phyloP scores from a whole-genome alignment of 306 rosid species.

The Prunus campanulata region DNA sequence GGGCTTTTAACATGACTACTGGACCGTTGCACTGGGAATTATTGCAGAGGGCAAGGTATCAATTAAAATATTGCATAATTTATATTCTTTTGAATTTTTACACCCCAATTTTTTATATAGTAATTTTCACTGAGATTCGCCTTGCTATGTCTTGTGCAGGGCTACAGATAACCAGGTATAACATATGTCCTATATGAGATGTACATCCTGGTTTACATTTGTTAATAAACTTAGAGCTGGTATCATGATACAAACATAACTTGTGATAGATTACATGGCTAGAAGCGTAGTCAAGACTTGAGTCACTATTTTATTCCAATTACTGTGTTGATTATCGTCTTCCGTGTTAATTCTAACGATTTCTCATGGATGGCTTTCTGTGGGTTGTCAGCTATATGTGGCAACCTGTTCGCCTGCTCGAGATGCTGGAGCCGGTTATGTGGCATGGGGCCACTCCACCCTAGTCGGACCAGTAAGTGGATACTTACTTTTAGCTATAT shows the following conservation, averaged over 20 bases:
- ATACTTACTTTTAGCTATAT: conserved; percentile 11
- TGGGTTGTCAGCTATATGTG: conserved; percentile 60
- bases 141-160: conserved; percentile 55
- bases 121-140: conserved; percentile 25
- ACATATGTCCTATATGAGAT: background rate
- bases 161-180: conserved; percentile 92
- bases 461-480: conserved; percentile 93
- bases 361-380: conserved; percentile 23
- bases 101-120: background rate
- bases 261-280: background rate
- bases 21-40: conserved; percentile 99
- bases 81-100: background rate
- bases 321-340: background rate
- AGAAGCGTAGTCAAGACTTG: background rate
- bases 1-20: conserved; percentile 99
- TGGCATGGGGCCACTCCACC: conserved; percentile 98
- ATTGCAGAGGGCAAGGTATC: conserved; percentile 86
- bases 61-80: conserved; percentile 10
- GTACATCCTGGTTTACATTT: background rate
- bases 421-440: conserved; percentile 76
- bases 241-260: background rate
- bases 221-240: background rate
- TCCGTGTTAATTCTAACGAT: background rate
- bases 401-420: conserved; percentile 99
- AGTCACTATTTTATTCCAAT: background rate